phyloP scores from a whole-genome alignment of 352 stramenopile genomes.

The Globisporangium ultimum region DNA sequence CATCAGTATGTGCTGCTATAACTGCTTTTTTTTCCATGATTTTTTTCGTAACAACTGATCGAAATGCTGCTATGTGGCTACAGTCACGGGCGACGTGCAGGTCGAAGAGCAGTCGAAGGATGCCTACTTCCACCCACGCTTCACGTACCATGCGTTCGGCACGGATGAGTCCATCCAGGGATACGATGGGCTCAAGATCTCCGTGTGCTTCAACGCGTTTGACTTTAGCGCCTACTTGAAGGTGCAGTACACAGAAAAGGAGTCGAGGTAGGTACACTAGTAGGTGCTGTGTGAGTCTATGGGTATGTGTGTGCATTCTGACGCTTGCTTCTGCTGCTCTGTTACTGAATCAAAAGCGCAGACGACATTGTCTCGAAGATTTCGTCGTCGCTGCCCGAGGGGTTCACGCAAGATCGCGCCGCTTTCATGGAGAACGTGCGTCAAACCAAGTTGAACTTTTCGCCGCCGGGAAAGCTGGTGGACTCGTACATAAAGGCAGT shows the following conservation, averaged over 20 bases:
- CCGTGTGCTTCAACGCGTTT: slow-evolving; percentile 57
- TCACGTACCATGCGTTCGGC: slow-evolving; percentile 82
- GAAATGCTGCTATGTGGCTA: neutral
- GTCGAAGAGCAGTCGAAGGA: slow-evolving; percentile 37
- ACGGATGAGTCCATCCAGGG: slow-evolving; percentile 69
- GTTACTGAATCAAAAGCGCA: slow-evolving; percentile 23
- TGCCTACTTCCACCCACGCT: slow-evolving; percentile 57
- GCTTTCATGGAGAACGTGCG: slow-evolving; percentile 28
- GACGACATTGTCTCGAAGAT: slow-evolving; percentile 54
- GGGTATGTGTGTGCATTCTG: neutral
- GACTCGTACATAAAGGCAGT: slow-evolving; percentile 31
- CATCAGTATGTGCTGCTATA: slow-evolving; percentile 32
- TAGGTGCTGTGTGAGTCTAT: neutral
- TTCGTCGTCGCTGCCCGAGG: slow-evolving; percentile 33
- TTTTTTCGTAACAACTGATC: neutral
- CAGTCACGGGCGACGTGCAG: slow-evolving; percentile 38
- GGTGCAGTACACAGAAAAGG: slow-evolving; percentile 48
- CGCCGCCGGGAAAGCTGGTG: slow-evolving; percentile 37
- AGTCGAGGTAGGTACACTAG: slow-evolving; percentile 27
- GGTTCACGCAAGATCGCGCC: slow-evolving; percentile 40
- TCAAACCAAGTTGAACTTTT: slow-evolving; percentile 23
- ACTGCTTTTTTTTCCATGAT: too few species aligned
- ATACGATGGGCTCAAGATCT: slow-evolving; percentile 54
- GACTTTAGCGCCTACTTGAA: slow-evolving; percentile 62
- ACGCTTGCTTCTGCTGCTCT: neutral